These are phyloP conservation scores for Sequoia sempervirens DNA, from an alignment of 75 land plant genomes.

Conservation along the genomic window DNA sequence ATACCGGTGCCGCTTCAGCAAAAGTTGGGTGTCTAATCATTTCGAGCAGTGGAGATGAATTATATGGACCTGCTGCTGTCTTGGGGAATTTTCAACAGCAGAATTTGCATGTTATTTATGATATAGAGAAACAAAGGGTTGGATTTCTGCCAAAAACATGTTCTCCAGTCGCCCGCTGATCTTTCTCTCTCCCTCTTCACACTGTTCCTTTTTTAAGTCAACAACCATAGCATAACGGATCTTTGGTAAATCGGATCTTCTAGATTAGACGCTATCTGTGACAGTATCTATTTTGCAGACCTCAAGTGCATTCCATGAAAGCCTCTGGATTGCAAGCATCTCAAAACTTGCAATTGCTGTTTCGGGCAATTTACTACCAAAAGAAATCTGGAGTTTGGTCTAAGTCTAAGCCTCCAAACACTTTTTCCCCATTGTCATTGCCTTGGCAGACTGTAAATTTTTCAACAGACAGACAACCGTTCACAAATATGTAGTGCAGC, in stretches of 20 bases:
- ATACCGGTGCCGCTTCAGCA: background rate
- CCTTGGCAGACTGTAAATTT: background rate
- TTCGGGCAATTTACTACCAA: background rate
- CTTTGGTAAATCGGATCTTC: too few species aligned
- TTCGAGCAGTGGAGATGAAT: background rate
- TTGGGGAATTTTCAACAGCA: constrained; percentile 8
- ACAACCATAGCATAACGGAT: too few species aligned
- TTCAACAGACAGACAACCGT: too few species aligned
- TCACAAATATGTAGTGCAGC: background rate
- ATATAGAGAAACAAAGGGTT: background rate
- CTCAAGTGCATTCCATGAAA: background rate
- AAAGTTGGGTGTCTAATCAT: background rate
- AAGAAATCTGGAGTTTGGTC: background rate
- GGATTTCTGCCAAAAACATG: background rate
- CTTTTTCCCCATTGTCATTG: background rate
- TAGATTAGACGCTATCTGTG: too few species aligned
- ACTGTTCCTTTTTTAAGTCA: background rate
- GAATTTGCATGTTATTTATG: constrained; percentile 1
- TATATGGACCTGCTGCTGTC: constrained; percentile 3
- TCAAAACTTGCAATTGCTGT: background rate
- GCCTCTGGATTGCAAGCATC: background rate
- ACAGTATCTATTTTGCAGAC: background rate
- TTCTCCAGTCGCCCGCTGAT: background rate
- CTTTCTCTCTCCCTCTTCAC: background rate
- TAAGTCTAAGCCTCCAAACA: background rate